Base-by-base conservation (phyloP, 2,329 filamentous ascomycete genomes). In the Fusarium dlaminii region DNA sequence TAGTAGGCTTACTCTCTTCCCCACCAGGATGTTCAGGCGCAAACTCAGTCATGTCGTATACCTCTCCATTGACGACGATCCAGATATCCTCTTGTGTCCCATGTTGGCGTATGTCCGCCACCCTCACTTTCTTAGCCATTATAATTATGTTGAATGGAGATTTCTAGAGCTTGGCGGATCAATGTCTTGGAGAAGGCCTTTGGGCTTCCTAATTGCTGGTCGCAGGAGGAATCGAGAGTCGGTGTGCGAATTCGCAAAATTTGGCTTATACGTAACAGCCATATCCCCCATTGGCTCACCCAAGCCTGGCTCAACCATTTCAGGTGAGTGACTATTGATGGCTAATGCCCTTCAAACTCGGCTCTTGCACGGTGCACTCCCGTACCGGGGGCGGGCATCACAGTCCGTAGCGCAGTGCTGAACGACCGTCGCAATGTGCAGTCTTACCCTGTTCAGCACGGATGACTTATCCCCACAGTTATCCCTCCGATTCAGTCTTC, bases 1-100 rank as follows among this genome's bases (percentile, higher is more conserved):
- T 12, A 45, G 18, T 27, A 20, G 29, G 29, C 54, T 57, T 46
- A 57, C 54, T 57, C 8, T 57, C 54, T 46, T 57, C n/a, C 20
- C 39, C 54, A 13, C 54, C 39, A 34, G 54, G 54, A 27, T 57
- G 54, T 43, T 57, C 54, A 27, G 54, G 30, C 6, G n/a, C 54
- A n/a, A 46, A 57, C 13, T 27, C 14, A 1, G 54, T 46, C 39
- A 57, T 46, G 11, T 57, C 39, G 30, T 27, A 57, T 27, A 57
- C 39, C 13, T 57, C 39, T 8, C 39, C 54, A 27, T 57, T 57
- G 39, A 57, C 39, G 6, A 57, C 39, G 12, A 57, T 46, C 54
- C 54, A 57, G 5, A 34, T 6, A 34, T 46, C 18, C 7, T 57
- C 29, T 17, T 57, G 13, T 9, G 6, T 10, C n/a, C 18, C n/a